These are phyloP conservation scores for Jackrogersella minutella DNA, from an alignment of 495 filamentous ascomycete species.

Conservation along the genomic window DNA sequence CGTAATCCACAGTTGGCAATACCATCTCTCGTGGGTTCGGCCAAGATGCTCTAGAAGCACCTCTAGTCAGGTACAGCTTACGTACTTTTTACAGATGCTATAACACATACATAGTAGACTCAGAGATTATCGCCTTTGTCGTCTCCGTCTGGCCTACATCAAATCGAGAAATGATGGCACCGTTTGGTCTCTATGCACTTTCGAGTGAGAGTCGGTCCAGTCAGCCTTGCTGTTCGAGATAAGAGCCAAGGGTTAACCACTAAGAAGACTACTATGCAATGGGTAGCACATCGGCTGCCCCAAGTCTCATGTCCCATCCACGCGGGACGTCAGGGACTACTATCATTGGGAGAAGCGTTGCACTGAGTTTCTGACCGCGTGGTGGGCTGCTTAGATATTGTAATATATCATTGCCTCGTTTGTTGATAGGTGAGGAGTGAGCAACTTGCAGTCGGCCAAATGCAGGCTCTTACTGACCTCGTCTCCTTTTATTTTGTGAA, in stretches of 20 bases:
- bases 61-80: conserved; percentile 25
- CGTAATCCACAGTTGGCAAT: conserved; percentile 27
- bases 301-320: conserved; percentile 20
- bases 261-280: conserved; percentile 3
- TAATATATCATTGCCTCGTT: conserved; percentile 10
- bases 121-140: conserved; percentile 3
- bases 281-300: conserved; percentile 6
- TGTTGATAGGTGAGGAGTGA: conserved; percentile 27
- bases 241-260: conserved; percentile 10
- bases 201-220: conserved; percentile 9
- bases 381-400: conserved; percentile 6
- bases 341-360: conserved; percentile 24
- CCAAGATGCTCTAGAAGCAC: conserved; percentile 24
- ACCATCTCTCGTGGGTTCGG: conserved; percentile 22
- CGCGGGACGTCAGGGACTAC: conserved; percentile 14
- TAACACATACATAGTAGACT: background rate
- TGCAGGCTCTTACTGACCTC: conserved; percentile 28
- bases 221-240: conserved; percentile 31
- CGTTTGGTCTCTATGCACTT: background rate
- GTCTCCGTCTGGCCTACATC: background rate
- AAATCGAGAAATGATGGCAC: background rate
- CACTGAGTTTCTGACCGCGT: conserved; percentile 12
- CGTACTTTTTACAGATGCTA: conserved; percentile 1
- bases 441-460: conserved; percentile 25
- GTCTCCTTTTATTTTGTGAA: conserved; percentile 1